Evolutionary conservation across 2,329 filamentous ascomycete species (phyloP).

Genomic region (Zopfia rhizophila): DNA sequence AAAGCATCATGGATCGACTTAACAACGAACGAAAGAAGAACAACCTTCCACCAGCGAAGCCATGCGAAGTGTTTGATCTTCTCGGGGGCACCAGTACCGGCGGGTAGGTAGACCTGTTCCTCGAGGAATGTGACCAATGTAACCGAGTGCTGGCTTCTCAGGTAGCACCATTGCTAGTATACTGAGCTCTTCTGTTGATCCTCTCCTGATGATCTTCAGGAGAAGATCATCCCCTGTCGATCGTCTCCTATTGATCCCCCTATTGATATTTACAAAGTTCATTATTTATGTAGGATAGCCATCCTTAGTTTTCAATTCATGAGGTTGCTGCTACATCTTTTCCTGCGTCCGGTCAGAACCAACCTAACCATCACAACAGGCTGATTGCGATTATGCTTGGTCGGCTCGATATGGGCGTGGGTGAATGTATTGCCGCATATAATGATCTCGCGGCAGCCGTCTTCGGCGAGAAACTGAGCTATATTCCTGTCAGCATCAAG

Average conservation of each 20-base stretch:
- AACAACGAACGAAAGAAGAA: conserved; percentile 17
- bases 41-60: conserved; percentile 17
- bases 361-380: conserved; percentile 16
- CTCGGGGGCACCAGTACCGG: conserved; percentile 28
- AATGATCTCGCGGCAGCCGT: conserved; percentile 8
- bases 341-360: too few species aligned
- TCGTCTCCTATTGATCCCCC: too few species aligned
- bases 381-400: conserved; percentile 23
- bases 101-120: conserved; percentile 5
- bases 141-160: background rate
- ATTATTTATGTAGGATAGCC: too few species aligned
- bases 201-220: too few species aligned
- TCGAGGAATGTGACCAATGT: too few species aligned
- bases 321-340: too few species aligned
- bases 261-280: too few species aligned
- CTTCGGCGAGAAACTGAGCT: conserved; percentile 5
- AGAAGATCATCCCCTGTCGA: too few species aligned
- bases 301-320: too few species aligned
- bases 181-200: too few species aligned
- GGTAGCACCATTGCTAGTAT: too few species aligned
- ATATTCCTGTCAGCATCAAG: conserved; percentile 1
- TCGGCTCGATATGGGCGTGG: conserved; percentile 20
- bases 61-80: conserved; percentile 31
- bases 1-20: conserved; percentile 24
- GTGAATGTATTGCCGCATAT: conserved; percentile 16